Percentiles rank a stretch among this genome's conserved stretches.
Conservation (phyloP, 805 yeast species). For the Starmerella bacillaris region DNA sequence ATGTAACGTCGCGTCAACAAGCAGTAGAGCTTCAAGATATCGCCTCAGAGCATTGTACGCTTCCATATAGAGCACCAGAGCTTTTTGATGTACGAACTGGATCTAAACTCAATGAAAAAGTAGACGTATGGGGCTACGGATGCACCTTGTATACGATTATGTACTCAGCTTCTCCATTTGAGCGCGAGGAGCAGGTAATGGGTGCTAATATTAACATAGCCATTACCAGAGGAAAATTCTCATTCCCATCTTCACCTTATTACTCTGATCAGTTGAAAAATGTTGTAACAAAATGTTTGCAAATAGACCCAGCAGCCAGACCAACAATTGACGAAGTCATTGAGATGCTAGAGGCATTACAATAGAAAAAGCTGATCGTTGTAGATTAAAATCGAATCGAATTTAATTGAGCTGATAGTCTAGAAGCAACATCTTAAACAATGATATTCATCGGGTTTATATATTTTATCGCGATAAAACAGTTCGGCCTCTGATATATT, state of each 20-base stretch:
- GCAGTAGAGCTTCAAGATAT: conserved; percentile 63
- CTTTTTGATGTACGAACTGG: conserved; percentile 58
- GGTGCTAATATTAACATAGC: conserved; percentile 74
- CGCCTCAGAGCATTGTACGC: conserved; percentile 69
- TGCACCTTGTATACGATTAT: conserved; percentile 62
- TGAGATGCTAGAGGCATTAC: conserved; percentile 2
- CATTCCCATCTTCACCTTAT: conserved; percentile 34
- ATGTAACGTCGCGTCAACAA: conserved; percentile 40
- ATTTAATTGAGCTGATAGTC: not conserved
- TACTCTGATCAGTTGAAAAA: conserved; percentile 41
- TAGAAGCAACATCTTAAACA: not conserved
- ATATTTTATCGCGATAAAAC: not conserved
- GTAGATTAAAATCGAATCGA: not conserved
- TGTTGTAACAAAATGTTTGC: conserved; percentile 43
- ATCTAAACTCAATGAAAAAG: conserved; percentile 45
- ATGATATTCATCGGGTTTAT: not conserved
- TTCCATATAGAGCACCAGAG: conserved; percentile 85
- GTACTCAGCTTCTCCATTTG: conserved; percentile 74
- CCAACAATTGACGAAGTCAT: conserved; percentile 48
- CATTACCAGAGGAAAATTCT: conserved; percentile 46
- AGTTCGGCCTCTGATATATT: not conserved
- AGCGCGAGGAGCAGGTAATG: conserved; percentile 55
- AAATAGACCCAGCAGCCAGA: conserved; percentile 40
- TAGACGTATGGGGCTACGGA: conserved; percentile 87
- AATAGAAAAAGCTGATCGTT: not conserved